Evolutionary conservation across 2,329 filamentous ascomycete species (phyloP).

Genomic region (Stylonectria norvegica): DNA sequence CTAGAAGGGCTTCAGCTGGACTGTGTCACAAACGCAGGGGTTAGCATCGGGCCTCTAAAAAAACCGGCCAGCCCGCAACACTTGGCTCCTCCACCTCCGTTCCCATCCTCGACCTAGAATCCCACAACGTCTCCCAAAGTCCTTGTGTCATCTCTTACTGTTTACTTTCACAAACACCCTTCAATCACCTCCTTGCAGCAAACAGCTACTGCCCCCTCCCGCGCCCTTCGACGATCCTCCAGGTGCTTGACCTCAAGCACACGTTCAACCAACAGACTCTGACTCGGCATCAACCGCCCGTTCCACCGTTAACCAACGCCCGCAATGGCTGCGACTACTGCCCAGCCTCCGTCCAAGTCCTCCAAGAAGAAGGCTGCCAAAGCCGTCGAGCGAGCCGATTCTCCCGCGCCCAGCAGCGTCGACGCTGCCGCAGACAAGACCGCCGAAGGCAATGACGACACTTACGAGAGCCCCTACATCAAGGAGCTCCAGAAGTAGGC

Average conservation of each 20-base stretch:
- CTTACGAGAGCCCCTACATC: conserved; percentile 72
- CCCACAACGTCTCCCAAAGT: too few relatives aligned
- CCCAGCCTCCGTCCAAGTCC: conserved; percentile 60
- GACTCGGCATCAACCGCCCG: conserved; percentile 11
- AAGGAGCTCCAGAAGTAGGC: conserved; percentile 87
- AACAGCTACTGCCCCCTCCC: too few relatives aligned
- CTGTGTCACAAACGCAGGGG: conserved; percentile 10
- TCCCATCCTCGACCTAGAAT: neutral
- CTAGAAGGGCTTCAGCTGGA: conserved; percentile 22
- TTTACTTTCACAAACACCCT: too few relatives aligned
- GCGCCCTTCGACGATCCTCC: conserved; percentile 9
- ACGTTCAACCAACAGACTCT: conserved; percentile 15
- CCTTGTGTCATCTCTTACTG: too few relatives aligned
- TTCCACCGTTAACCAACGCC: conserved; percentile 8
- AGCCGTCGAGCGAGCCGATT: conserved; percentile 50
- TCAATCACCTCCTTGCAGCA: too few relatives aligned
- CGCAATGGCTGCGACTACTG: conserved; percentile 60
- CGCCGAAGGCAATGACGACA: conserved; percentile 55
- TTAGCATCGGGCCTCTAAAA: neutral
- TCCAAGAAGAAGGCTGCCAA: conserved; percentile 65
- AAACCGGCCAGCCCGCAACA: neutral
- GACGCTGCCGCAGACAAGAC: conserved; percentile 49
- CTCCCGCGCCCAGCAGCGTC: conserved; percentile 48
- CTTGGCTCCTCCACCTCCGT: neutral
- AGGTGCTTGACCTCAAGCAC: conserved; percentile 21